Conservation (phyloP, 1,139 yeast species). For the Taphrina wiesneri region DNA sequence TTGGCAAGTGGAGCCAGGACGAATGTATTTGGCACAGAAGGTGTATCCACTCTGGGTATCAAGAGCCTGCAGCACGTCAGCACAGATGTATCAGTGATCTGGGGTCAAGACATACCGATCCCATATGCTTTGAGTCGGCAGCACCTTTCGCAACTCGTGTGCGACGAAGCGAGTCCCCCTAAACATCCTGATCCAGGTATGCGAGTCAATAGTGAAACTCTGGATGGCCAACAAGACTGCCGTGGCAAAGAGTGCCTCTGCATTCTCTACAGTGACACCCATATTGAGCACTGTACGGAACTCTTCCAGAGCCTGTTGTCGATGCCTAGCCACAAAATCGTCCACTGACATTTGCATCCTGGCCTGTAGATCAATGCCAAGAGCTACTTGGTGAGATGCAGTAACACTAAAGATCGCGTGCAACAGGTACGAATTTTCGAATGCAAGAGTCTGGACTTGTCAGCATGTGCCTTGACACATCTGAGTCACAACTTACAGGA, state of each 20-base stretch:
- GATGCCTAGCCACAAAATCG: constrained; percentile 22
- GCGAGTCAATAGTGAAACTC: constrained; percentile 26
- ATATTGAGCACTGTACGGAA: constrained; percentile 15
- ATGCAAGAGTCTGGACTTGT: constrained; percentile 5
- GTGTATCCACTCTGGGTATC: background rate
- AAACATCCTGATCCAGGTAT: constrained; percentile 29
- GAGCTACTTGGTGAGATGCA: constrained; percentile 23
- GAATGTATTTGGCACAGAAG: constrained; percentile 13
- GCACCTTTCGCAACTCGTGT: constrained; percentile 11
- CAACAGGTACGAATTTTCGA: constrained; percentile 20
- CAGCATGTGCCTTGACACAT: background rate
- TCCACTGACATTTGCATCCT: constrained; percentile 26
- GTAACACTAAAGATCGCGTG: constrained; percentile 27
- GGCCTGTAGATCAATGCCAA: constrained; percentile 18
- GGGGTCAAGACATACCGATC: background rate
- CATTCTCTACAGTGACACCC: constrained; percentile 20
- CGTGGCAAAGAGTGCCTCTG: constrained; percentile 28
- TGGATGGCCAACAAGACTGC: constrained; percentile 26
- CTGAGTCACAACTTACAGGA: background rate
- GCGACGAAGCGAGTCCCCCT: constrained; percentile 28
- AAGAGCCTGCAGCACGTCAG: background rate
- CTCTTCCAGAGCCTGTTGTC: constrained; percentile 21
- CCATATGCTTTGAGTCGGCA: constrained; percentile 7
- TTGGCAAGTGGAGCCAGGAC: constrained; percentile 23
- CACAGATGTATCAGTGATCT: background rate